phyloP scores from a whole-genome alignment of 2,329 filamentous ascomycete genomes.

The Ramularia endophylla region DNA sequence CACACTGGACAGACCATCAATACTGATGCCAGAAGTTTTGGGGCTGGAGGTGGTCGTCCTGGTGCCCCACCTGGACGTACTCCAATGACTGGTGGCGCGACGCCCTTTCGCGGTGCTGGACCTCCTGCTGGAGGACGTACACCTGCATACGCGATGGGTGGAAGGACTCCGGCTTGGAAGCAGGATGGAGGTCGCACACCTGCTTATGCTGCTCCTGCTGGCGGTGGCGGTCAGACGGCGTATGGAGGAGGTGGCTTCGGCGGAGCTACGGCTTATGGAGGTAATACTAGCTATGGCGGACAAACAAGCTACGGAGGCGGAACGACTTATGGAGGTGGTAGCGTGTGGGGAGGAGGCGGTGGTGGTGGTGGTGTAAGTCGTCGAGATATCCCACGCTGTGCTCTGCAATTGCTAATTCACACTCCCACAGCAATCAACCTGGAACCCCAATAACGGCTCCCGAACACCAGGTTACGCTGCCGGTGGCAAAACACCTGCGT shows the following conservation, averaged over 20 bases:
- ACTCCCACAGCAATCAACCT: constrained; percentile 28
- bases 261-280: constrained; percentile 40
- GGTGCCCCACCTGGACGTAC: constrained; percentile 13
- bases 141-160: constrained; percentile 54
- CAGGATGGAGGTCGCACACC: constrained; percentile 38
- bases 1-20: constrained; percentile 74
- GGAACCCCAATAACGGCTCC: constrained; percentile 31
- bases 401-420: constrained; percentile 2
- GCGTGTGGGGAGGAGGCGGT: constrained; percentile 19
- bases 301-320: constrained; percentile 47
- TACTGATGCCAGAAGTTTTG: constrained; percentile 40
- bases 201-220: constrained; percentile 40
- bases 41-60: constrained; percentile 11
- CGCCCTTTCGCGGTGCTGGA: constrained; percentile 57
- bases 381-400: constrained; percentile 35
- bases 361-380: constrained; percentile 67
- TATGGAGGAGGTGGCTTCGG: constrained; percentile 44
- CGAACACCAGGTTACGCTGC: constrained; percentile 49
- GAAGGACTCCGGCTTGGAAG: constrained; percentile 60
- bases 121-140: constrained; percentile 58
- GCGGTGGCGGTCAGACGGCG: constrained; percentile 37
- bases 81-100: constrained; percentile 45
- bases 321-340: constrained; percentile 25
- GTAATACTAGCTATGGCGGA: constrained; percentile 61
- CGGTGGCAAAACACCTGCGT: constrained; percentile 74